These are phyloP conservation scores for Medicago arabica DNA, from an alignment of 306 rosid species.

Conservation along the genomic window DNA sequence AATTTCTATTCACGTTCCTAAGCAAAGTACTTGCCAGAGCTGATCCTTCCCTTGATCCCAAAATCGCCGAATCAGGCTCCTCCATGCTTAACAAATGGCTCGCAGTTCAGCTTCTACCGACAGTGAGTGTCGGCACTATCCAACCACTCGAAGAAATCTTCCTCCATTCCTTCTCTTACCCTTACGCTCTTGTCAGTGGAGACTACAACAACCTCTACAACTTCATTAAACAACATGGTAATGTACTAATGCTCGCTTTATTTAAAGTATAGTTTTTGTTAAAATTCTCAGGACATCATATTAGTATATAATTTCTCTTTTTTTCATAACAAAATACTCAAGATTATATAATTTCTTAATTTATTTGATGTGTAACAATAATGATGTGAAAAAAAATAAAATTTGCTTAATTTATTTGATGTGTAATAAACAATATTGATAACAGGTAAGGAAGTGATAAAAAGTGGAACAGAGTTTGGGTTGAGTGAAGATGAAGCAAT, in stretches of 20 bases:
- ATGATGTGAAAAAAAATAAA: too few relatives aligned
- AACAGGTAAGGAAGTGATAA: conserved; percentile 70
- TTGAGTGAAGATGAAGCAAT: conserved; percentile 65
- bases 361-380: neutral
- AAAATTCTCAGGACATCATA: too few relatives aligned
- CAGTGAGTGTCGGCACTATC: conserved; percentile 56
- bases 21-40: conserved; percentile 65
- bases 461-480: conserved; percentile 70
- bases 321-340: too few relatives aligned
- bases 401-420: neutral
- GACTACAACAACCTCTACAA: conserved; percentile 64
- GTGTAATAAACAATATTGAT: neutral
- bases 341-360: neutral
- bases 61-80: conserved; percentile 63
- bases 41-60: conserved; percentile 63
- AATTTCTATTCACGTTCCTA: conserved; percentile 65
- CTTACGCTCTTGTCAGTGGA: conserved; percentile 70
- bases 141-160: conserved; percentile 91
- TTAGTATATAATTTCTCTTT: too few relatives aligned
- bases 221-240: conserved; percentile 69
- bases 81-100: conserved; percentile 74
- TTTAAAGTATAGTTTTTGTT: too few relatives aligned
- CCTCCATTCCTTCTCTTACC: conserved; percentile 83
- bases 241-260: neutral
- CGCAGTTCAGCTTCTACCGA: conserved; percentile 83